Evolutionary conservation across 2,329 filamentous ascomycete genomes (phyloP).

Genomic region (Huntiella moniliformis): DNA sequence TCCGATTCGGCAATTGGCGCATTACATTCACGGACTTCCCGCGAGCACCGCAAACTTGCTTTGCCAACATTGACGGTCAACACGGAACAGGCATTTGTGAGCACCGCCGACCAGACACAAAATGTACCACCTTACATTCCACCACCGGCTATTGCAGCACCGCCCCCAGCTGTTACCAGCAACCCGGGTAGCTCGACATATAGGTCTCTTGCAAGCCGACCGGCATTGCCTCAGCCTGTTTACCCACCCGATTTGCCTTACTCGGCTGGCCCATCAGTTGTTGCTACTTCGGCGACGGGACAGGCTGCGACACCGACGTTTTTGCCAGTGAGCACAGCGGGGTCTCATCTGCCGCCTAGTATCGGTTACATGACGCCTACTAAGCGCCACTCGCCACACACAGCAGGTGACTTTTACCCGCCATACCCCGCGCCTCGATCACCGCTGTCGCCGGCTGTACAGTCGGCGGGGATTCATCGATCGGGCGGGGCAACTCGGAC

Average conservation of each 20-base stretch:
- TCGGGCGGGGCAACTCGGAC: constrained; percentile 4
- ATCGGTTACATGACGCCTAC: constrained; percentile 28
- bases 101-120: not conserved
- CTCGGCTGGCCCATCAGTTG: not conserved
- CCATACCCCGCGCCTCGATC: constrained; percentile 21
- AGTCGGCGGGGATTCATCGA: not conserved
- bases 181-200: not conserved
- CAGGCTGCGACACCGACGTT: constrained; percentile 1
- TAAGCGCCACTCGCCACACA: constrained; percentile 34
- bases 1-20: not conserved
- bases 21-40: no score
- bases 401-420: constrained; percentile 19
- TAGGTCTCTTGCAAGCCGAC: not conserved
- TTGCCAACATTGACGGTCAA: constrained; percentile 9
- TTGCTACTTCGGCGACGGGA: not conserved
- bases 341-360: constrained; percentile 10
- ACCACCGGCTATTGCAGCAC: not conserved
- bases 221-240: not conserved
- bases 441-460: constrained; percentile 21
- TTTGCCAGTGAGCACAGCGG: constrained; percentile 4
- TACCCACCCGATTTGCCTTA: not conserved
- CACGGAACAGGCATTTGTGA: not conserved
- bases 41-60: constrained; percentile 2
- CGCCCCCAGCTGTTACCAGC: not conserved
- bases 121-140: not conserved